Evolutionary conservation across 129 eudicot genomes (phyloP).

Genomic region (Tanacetum coccineum): DNA sequence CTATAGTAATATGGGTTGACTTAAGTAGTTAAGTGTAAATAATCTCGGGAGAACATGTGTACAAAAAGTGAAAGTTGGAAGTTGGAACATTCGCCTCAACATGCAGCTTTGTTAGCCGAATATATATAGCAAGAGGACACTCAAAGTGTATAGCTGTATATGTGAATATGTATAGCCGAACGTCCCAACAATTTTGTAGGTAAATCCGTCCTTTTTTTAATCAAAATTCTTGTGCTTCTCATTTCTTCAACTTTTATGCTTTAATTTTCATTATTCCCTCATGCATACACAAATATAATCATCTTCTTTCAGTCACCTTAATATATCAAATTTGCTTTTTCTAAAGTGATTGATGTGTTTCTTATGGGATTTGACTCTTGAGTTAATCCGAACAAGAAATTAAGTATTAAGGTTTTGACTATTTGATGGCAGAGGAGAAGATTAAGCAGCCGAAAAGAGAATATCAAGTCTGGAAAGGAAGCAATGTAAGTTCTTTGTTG

Average conservation of each 20-base stretch:
- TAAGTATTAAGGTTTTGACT: background rate
- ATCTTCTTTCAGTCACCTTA: background rate
- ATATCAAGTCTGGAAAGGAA: conserved; percentile 93
- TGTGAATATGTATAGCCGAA: background rate
- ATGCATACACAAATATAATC: background rate
- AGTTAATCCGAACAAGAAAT: background rate
- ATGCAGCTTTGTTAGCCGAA: conserved; percentile 21
- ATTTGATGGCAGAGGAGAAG: conserved; percentile 38
- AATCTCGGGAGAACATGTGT: too few relatives aligned
- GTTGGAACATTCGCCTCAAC: conserved; percentile 37
- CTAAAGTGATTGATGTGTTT: background rate
- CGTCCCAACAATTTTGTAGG: conserved; percentile 26
- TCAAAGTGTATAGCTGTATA: conserved; percentile 10
- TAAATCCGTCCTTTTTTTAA: conserved; percentile 40
- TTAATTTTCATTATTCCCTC: background rate
- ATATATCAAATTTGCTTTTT: background rate
- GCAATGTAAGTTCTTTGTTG: conserved; percentile 59
- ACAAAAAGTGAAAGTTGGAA: conserved; percentile 19
- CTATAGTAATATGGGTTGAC: too few relatives aligned
- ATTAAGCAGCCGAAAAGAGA: conserved; percentile 38
- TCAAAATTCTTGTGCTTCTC: conserved; percentile 9
- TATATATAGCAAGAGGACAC: conserved; percentile 12
- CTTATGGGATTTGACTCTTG: conserved; percentile 20
- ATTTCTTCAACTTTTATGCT: background rate
- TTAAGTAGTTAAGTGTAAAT: too few relatives aligned